These are phyloP conservation scores for Paramecium octaurelia DNA, from an alignment of 73 alveolate species.

Conservation along the genomic window DNA sequence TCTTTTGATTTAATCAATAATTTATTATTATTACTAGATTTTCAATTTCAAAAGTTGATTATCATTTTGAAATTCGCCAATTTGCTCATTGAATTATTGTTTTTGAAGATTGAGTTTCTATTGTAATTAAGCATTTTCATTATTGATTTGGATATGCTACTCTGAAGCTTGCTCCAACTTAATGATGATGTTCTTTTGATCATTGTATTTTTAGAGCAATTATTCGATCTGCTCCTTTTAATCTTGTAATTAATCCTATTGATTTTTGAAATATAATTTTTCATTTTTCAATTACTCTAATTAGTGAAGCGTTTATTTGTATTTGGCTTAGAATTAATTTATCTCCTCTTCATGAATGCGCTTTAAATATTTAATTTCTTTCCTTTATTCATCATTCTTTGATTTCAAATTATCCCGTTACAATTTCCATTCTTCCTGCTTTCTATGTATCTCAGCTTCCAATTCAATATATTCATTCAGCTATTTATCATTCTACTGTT, in stretches of 20 bases:
- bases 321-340: neutral
- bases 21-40: neutral
- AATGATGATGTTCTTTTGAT: neutral
- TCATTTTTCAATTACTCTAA: neutral
- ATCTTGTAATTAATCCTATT: neutral
- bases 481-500: neutral
- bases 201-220: neutral
- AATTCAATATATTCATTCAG: neutral
- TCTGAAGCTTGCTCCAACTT: neutral
- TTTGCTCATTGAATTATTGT: neutral
- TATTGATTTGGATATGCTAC: neutral
- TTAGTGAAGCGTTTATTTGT: neutral
- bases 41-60: neutral
- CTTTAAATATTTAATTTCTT: neutral
- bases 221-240: neutral
- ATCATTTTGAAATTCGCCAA: neutral
- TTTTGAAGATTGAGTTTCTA: neutral
- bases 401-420: neutral
- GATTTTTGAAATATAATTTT: neutral
- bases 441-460: neutral
- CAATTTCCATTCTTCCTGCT: neutral
- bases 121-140: neutral
- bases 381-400: neutral
- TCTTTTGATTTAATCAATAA: neutral
- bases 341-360: neutral